phyloP scores from a whole-genome alignment of 1,139 yeast genomes.

The Lodderomyces metapsilosis region DNA sequence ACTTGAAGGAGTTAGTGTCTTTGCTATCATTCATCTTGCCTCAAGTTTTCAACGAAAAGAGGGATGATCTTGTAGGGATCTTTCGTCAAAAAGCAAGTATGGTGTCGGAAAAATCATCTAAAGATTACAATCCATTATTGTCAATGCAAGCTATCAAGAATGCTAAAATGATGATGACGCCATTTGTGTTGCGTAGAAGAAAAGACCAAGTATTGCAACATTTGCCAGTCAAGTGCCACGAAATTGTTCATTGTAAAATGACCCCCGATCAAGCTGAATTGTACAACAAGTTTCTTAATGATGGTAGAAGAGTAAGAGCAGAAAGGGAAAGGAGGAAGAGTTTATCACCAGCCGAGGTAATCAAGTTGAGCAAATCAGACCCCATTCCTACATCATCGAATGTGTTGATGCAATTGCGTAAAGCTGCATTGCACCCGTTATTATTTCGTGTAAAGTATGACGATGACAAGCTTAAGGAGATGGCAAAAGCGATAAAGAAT shows the following conservation, averaged over 20 bases:
- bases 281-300: constrained; percentile 56
- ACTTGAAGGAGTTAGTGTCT: constrained; percentile 85
- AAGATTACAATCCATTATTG: constrained; percentile 71
- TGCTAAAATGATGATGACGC: constrained; percentile 98
- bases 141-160: constrained; percentile 89
- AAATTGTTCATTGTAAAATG: constrained; percentile 64
- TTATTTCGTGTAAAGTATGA: constrained; percentile 61
- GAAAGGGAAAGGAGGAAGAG: constrained; percentile 52
- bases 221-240: constrained; percentile 73
- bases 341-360: constrained; percentile 39
- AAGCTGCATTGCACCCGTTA: constrained; percentile 74
- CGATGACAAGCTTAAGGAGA: constrained; percentile 52
- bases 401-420: constrained; percentile 67
- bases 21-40: constrained; percentile 90
- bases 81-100: constrained; percentile 65
- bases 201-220: constrained; percentile 90
- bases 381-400: constrained; percentile 47
- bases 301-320: constrained; percentile 42
- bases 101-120: constrained; percentile 38
- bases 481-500: constrained; percentile 76
- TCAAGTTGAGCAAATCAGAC: constrained; percentile 33
- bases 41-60: constrained; percentile 70
- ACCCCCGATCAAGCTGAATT: constrained; percentile 55
- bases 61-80: constrained; percentile 76
- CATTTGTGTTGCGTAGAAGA: constrained; percentile 88